Evolutionary conservation across 148 eudicot genomes (phyloP), one percentile per base, ranked within the genome.

Genomic region (Pharnaceum exiguum): DNA sequence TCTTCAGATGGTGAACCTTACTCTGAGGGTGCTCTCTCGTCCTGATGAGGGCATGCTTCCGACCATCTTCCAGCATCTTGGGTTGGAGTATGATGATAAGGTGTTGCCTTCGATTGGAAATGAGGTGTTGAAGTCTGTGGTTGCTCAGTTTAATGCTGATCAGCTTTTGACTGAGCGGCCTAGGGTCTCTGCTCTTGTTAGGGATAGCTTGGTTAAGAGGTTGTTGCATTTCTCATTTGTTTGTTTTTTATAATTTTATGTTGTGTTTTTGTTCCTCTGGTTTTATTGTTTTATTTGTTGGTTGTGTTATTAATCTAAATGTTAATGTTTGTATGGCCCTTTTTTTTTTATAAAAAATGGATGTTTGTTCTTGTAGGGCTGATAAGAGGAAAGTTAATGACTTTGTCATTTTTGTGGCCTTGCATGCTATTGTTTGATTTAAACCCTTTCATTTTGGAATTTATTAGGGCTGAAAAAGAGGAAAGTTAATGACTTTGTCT

Each of bases 101-200:
- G 96, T 90, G 29, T 77, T 91, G 51, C 98, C 98, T 15, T 82
- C 90, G 5, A 87, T 91, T 43, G 98, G 98, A 2, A 91, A 91
- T 53, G 98, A 91, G 71, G 93, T 91, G 1, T 57, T 91, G 43
- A 91, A 91, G 61, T 79, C 90, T 5, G 98, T 91, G 30, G 96
- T 87, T 32, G 90, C 95, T 10, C 95, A 91, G 59, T 91, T 91
- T 52, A 91, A 87, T 43, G 98, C 90, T 30, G 98, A 91, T 71
- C 98, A 91, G 72, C 66, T 91, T 40, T 79, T 91, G 7, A 91
- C 98, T 0, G 98, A 91, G 56, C 72, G 98, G 28, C 94, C 96
- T 7, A 56, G 73, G 25, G 98, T 91, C 17, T 91, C 98, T 43
- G 86, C 93, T 35, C 66, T 89, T 63, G 84, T 74, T 16, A 58